These are phyloP conservation scores for Calonectria ilicicola DNA, from an alignment of 2,329 filamentous ascomycete species.

Conservation along the genomic window DNA sequence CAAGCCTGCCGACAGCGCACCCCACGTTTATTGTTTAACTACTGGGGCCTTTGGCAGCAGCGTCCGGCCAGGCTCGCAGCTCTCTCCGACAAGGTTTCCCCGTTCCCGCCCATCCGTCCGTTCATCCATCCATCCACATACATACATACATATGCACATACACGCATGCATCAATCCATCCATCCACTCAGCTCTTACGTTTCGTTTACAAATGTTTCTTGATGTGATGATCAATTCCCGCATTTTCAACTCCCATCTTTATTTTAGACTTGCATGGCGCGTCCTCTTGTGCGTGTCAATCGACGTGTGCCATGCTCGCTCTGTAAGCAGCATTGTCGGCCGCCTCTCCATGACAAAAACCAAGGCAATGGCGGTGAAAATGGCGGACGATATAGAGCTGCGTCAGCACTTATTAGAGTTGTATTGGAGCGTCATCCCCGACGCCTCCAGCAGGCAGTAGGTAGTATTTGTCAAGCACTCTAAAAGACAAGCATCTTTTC, in stretches of 20 bases:
- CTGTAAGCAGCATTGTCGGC: constrained; percentile 12
- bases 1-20: background rate
- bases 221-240: background rate
- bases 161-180: no score
- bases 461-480: background rate
- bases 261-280: background rate
- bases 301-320: background rate
- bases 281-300: background rate
- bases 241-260: background rate
- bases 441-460: background rate
- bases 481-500: background rate
- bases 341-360: background rate
- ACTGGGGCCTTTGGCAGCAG: background rate
- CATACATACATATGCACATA: no score
- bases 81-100: background rate
- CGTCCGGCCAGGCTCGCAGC: background rate
- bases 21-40: background rate
- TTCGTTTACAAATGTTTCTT: background rate
- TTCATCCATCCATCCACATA: no score
- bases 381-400: background rate
- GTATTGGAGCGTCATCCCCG: no score
- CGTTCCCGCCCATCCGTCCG: background rate
- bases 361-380: background rate
- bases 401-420: background rate
- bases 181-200: background rate